Base-by-base conservation (phyloP, 2,329 filamentous ascomycete genomes). In the Bipolaris bicolor region DNA sequence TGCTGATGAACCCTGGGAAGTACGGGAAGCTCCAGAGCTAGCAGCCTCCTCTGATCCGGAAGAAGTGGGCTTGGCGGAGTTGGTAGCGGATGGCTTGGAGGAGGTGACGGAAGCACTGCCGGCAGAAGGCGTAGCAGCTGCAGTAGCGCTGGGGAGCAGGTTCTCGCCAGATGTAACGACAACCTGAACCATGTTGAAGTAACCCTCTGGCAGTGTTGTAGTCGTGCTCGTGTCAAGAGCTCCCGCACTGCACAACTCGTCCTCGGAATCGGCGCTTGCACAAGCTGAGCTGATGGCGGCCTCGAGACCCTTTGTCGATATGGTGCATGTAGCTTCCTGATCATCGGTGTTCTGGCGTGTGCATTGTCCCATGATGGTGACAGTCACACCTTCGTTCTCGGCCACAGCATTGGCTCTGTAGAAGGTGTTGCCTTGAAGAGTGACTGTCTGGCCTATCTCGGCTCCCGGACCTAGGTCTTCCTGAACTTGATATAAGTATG, bases 91-190 rank as follows among this genome's bases (percentile, higher is more conserved):
- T 18, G 36, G 36, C 41, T 9, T n/a, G 34, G 53, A 56, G n/a
- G 52, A 40, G 13, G 52, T 45, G 16, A 36, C n/a, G 2, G 66
- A 56, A 10, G 64, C 62, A 44, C 61, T 54, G 29, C 56, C 53
- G 11, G 33, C 58, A 3, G 63, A 64, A 18, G 61, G 55, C 7
- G 67, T 65, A 5, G 62, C 64, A 24, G 62, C 65, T 0, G 64
- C 63, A 15, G 68, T 65, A 5, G 68, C 67, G 16, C 57, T 56
- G 18, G 55, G 55, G 6, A 74, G 59, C 47, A 68, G 69, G 29
- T 73, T 65, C 6, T 54, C 57, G 15, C 70, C 69, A 10, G 69
- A 69, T 1, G 72, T 75, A 44, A 74, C 65, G 48, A 71, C 53
- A 15, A 73, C 39, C 16, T 62, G 50, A 48, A 63, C 66, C 10